These are phyloP conservation scores for Solioccasus polychromus DNA, from an alignment of 768 basidiomycete genomes.

Conservation along the genomic window DNA sequence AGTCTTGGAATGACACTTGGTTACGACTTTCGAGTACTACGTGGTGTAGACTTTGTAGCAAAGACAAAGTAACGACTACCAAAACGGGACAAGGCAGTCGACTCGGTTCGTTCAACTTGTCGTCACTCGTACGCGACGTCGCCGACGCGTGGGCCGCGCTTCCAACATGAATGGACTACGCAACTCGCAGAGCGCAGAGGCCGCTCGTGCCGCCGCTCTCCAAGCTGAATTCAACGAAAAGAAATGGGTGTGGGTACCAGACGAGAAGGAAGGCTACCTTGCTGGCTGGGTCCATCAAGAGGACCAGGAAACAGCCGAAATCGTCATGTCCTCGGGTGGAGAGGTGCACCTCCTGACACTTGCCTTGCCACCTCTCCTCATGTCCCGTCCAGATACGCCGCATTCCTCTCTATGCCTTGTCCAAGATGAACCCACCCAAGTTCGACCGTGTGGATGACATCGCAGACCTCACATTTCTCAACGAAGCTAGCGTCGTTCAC, in stretches of 20 bases:
- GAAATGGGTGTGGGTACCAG: slow-evolving; percentile 98
- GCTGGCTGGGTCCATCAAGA: slow-evolving; percentile 92
- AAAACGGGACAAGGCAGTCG: too few relatives aligned
- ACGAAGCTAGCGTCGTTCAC: slow-evolving; percentile 99
- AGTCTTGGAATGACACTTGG: too few relatives aligned
- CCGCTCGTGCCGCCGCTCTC: slow-evolving; percentile 80
- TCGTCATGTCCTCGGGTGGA: slow-evolving; percentile 80
- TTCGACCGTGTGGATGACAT: slow-evolving; percentile 98
- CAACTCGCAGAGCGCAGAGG: slow-evolving; percentile 59
- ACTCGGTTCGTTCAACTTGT: too few relatives aligned
- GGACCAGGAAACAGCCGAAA: slow-evolving; percentile 77
- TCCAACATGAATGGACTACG: slow-evolving; percentile 47
- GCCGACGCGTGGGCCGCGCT: slow-evolving; percentile 1
- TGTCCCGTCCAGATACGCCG: slow-evolving; percentile 46
- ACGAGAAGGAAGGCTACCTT: slow-evolving; percentile 88
- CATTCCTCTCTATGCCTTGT: slow-evolving; percentile 76
- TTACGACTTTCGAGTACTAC: too few relatives aligned
- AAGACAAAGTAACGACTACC: too few relatives aligned
- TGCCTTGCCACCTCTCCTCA: slow-evolving; percentile 5
- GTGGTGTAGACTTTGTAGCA: too few relatives aligned
- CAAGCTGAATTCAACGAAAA: slow-evolving; percentile 97
- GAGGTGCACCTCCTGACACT: slow-evolving; percentile 50
- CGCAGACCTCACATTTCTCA: slow-evolving; percentile 95
- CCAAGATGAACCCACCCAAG: slow-evolving; percentile 98
- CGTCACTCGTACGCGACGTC: slow-evolving; percentile 16